Evolutionary conservation across 345 rosid genomes (phyloP).

Genomic region (Ailanthus altissimus): DNA sequence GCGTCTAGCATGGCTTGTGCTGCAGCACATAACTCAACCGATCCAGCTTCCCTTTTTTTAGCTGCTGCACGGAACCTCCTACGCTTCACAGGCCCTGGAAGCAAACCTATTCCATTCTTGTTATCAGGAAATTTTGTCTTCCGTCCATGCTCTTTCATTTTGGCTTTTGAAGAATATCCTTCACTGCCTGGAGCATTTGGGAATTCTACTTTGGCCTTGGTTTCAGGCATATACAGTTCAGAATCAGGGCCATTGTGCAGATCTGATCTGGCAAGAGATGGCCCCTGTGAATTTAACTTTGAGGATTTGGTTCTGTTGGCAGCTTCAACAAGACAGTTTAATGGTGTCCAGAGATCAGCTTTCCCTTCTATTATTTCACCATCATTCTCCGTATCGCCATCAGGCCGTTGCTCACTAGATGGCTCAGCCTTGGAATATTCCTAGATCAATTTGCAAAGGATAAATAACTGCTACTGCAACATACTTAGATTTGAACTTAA

Average conservation of each 20-base stretch:
- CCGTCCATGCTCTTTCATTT: slow-evolving; percentile 46
- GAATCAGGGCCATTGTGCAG: slow-evolving; percentile 19
- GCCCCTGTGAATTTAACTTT: slow-evolving; percentile 46
- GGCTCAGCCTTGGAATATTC: slow-evolving; percentile 43
- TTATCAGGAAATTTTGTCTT: slow-evolving; percentile 39
- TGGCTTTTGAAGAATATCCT: slow-evolving; percentile 33
- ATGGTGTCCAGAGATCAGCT: slow-evolving; percentile 67
- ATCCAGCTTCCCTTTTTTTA: slow-evolving; percentile 38
- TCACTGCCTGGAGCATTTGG: slow-evolving; percentile 33
- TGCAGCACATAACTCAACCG: slow-evolving; percentile 40
- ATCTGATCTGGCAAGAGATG: slow-evolving; percentile 37
- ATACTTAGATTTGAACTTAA: slow-evolving; percentile 6
- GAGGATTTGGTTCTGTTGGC: slow-evolving; percentile 72
- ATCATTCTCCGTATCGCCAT: slow-evolving; percentile 34
- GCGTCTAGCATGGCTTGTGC: slow-evolving; percentile 48
- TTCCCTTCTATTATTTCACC: slow-evolving; percentile 50
- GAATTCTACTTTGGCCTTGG: slow-evolving; percentile 33
- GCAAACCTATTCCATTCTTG: slow-evolving; percentile 39
- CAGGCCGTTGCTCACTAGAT: slow-evolving; percentile 28
- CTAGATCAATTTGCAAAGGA: slow-evolving; percentile 33
- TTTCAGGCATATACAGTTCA: slow-evolving; percentile 31
- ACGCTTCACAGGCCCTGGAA: slow-evolving; percentile 49
- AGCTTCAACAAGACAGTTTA: slow-evolving; percentile 77
- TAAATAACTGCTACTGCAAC: neutral
- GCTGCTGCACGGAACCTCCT: slow-evolving; percentile 49